phyloP scores from a whole-genome alignment of 345 rosid species.

The Conringia planisiliqua region DNA sequence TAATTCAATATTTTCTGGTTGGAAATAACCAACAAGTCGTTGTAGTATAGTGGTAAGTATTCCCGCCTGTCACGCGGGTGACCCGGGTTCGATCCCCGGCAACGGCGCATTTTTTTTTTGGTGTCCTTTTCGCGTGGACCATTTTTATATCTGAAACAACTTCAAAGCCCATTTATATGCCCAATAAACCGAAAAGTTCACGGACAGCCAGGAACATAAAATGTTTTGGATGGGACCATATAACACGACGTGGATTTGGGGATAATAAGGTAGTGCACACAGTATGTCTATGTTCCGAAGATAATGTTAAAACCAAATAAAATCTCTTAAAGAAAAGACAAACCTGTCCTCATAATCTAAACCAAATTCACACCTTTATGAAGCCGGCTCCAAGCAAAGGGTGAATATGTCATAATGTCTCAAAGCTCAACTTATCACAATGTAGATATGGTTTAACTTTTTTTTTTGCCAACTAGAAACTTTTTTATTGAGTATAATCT shows the following conservation, averaged over 20 bases:
- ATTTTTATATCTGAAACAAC: too few species aligned
- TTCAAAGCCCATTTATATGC: not conserved
- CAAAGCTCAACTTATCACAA: not conserved
- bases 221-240: constrained; percentile 20
- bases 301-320: not conserved
- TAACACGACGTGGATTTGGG: not conserved
- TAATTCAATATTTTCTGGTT: too few species aligned
- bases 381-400: not conserved
- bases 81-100: constrained; percentile 86
- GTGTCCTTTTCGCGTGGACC: too few species aligned
- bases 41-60: constrained; percentile 95
- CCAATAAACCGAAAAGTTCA: not conserved
- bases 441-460: not conserved
- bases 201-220: not conserved
- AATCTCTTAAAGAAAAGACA: not conserved
- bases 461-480: too few species aligned
- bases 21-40: constrained; percentile 38
- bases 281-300: not conserved
- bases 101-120: constrained; percentile 6
- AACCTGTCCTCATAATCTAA: not conserved
- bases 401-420: not conserved
- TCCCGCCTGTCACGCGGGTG: constrained; percentile 95
- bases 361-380: not conserved
- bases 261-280: not conserved
- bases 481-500: too few species aligned